Base-by-base conservation (phyloP, 306 rosid genomes). In the Mimosa bimucronata region DNA sequence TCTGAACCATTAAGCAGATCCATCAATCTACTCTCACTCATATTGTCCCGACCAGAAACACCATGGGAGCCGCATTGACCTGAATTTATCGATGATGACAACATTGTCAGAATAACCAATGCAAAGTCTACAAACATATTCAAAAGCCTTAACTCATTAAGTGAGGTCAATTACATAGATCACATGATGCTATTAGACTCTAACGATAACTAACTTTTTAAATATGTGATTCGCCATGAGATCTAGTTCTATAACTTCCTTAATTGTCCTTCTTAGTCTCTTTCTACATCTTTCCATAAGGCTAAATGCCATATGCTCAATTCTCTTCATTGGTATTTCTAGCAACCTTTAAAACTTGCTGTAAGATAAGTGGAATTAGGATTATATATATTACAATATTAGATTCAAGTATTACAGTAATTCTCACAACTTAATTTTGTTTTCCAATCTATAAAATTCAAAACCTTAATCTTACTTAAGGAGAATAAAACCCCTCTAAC, bases 1-100 rank as follows among this genome's bases (percentile, higher is more conserved):
- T 94, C 98, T 57, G 97, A 91, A 71, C 98, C 92, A 77, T 90
- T 92, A 53, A 94, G 92, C 38, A 92, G 97, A 77, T 94, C 97
- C 92, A 88, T 90, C 83, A 92, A 86, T 60, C 90, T 86, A 40
- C 94, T 94, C 81, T 89, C 97, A 37, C 87, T 94, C 75, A 91
- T 71, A 46, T 88, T 91, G 62, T 94, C 97, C 71, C 82, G 87
- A 78, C 90, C 58, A 65, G 97, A 81, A 88, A 83, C 82, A 28
- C 93, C 97, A 57, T 86, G 91, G 15, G 97, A 85, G 68, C 93
- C 88, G 38, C 95, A 94, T 80, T 94, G 97, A 88, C 97, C 98
- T 92, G 87, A 74, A 75, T 69, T 74, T 42, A 75, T 37, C 37
- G 44, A 29, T 34, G 55, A 80, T 8, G 53, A 42, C 66, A 82